Evolutionary conservation across 495 filamentous ascomycete genomes (phyloP).

Genomic region (Penicillium steckii): DNA sequence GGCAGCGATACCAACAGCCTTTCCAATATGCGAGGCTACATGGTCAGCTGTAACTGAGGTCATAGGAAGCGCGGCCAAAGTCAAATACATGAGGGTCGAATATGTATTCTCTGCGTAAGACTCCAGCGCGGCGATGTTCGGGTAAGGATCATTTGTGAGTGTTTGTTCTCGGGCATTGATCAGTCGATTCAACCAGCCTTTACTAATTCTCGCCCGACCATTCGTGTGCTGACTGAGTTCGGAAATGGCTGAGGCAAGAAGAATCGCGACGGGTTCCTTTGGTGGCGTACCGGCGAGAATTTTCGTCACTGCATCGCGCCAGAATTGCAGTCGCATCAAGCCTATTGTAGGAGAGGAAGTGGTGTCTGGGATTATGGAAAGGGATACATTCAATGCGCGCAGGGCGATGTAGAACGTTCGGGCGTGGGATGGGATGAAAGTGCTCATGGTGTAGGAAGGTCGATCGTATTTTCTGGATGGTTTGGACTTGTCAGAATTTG

Average conservation of each 20-base stretch:
- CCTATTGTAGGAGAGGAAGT: slow-evolving; percentile 80
- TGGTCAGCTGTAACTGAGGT: slow-evolving; percentile 85
- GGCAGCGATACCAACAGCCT: slow-evolving; percentile 84
- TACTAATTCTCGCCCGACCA: slow-evolving; percentile 61
- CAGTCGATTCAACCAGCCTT: slow-evolving; percentile 77
- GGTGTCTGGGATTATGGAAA: slow-evolving; percentile 82
- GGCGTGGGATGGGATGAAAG: slow-evolving; percentile 70
- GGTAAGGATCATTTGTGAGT: slow-evolving; percentile 79
- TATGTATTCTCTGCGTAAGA: slow-evolving; percentile 93
- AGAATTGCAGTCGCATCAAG: slow-evolving; percentile 88
- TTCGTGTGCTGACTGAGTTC: slow-evolving; percentile 56
- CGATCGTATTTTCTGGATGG: slow-evolving; percentile 71
- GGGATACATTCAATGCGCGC: slow-evolving; percentile 88
- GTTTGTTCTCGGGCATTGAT: slow-evolving; percentile 79
- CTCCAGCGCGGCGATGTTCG: slow-evolving; percentile 70
- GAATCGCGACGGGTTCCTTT: slow-evolving; percentile 85
- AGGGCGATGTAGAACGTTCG: slow-evolving; percentile 86
- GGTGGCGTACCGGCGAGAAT: slow-evolving; percentile 73
- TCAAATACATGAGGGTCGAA: slow-evolving; percentile 87
- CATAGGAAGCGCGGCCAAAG: slow-evolving; percentile 72
- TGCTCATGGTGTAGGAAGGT: slow-evolving; percentile 80
- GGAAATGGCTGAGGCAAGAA: slow-evolving; percentile 68
- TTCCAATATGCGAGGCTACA: slow-evolving; percentile 89
- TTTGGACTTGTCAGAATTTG: neutral
- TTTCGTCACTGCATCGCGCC: slow-evolving; percentile 78